Conservation (phyloP, 139 green algal species). For the Coelastrella sp. region DNA sequence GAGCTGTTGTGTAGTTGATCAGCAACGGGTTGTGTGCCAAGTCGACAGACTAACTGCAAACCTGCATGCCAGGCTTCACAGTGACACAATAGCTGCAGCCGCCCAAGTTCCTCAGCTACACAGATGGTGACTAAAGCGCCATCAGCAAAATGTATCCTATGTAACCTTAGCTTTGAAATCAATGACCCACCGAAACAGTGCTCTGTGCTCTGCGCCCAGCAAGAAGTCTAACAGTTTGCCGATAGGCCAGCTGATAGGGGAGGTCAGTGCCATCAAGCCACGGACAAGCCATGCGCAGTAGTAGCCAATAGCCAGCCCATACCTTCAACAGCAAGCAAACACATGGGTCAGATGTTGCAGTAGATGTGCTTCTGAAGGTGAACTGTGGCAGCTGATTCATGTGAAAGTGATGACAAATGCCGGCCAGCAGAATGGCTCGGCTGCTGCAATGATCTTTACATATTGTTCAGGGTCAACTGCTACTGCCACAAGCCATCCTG, state of each 20-base stretch:
- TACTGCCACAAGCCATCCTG: not conserved
- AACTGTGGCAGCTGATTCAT: not conserved
- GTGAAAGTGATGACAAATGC: not conserved
- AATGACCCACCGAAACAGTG: not conserved
- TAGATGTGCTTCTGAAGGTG: conserved; percentile 33
- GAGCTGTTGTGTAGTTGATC: too few species aligned
- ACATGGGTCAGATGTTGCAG: conserved; percentile 80
- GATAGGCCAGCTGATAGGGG: conserved; percentile 83
- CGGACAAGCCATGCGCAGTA: conserved; percentile 83
- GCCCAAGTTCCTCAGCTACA: not conserved
- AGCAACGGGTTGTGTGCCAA: not conserved
- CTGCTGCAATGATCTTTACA: too few species aligned
- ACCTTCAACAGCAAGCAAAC: conserved; percentile 47
- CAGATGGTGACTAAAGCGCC: not conserved
- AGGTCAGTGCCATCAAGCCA: conserved; percentile 77
- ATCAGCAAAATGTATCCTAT: not conserved
- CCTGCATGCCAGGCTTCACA: not conserved
- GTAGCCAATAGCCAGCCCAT: conserved; percentile 90
- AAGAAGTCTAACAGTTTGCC: conserved; percentile 86
- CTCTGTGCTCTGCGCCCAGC: conserved; percentile 76
- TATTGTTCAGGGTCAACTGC: not conserved
- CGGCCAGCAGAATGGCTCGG: not conserved
- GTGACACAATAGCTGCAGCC: not conserved
- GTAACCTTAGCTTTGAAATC: too few species aligned
- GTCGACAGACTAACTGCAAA: not conserved